Conservation (phyloP, 768 basidiomycete genomes). For the Hysterangium stoloniferum region DNA sequence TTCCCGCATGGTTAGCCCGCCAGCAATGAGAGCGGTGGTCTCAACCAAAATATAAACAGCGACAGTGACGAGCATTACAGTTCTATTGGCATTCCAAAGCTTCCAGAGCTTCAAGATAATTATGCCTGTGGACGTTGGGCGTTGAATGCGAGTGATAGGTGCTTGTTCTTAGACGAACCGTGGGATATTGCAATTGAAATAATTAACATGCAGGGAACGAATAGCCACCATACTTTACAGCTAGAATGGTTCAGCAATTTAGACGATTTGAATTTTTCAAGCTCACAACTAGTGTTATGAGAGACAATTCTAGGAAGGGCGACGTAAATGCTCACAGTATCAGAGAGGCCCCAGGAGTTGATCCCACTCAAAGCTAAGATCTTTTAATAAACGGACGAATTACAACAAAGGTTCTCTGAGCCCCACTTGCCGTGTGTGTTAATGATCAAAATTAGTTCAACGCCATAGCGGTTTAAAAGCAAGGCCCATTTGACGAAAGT, state of each 20-base stretch:
- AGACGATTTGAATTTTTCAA: conserved; percentile 14
- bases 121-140: conserved; percentile 18
- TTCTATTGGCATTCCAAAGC: conserved; percentile 21
- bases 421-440: conserved; percentile 22
- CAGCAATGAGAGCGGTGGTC: neutral
- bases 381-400: neutral
- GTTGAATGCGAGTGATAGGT: neutral
- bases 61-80: neutral
- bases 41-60: neutral
- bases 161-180: no score
- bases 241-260: conserved; percentile 19
- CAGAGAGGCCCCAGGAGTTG: neutral
- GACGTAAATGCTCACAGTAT: neutral
- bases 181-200: neutral
- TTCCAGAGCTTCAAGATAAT: conserved; percentile 28
- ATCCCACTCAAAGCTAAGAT: neutral
- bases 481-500: conserved; percentile 32
- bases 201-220: neutral
- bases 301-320: neutral
- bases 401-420: no score
- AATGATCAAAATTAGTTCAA: conserved; percentile 21
- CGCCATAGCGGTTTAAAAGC: conserved; percentile 32
- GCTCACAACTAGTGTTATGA: no score
- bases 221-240: neutral
- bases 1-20: neutral